phyloP scores from a whole-genome alignment of 352 stramenopile genomes.

The Pythium oligandrum region DNA sequence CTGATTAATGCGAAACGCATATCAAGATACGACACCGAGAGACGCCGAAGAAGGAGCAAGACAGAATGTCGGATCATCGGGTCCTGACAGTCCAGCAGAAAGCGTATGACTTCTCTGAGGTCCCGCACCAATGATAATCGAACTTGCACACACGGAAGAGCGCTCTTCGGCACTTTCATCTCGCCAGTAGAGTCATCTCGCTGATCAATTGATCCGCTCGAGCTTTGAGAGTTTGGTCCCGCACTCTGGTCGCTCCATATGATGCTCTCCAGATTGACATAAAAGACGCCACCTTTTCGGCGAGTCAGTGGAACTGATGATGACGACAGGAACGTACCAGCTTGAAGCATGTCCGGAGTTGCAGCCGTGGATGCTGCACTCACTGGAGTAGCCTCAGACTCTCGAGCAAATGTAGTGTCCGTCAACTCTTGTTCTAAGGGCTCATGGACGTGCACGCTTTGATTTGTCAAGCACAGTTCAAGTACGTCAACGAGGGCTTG shows the following conservation, averaged over 20 bases:
- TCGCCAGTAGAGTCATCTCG: neutral
- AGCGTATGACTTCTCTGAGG: slow-evolving; percentile 54
- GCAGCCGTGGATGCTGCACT: neutral
- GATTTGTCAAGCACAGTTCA: slow-evolving; percentile 71
- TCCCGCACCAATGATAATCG: slow-evolving; percentile 73
- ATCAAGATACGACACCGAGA: slow-evolving; percentile 66
- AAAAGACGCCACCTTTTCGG: slow-evolving; percentile 59
- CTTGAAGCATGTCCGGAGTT: neutral
- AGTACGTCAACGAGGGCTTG: slow-evolving; percentile 70
- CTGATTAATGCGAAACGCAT: slow-evolving; percentile 71
- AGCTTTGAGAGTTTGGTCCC: neutral
- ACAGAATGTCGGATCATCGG: slow-evolving; percentile 40
- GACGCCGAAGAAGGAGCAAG: slow-evolving; percentile 47
- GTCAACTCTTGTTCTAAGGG: slow-evolving; percentile 63
- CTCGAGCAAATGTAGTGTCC: slow-evolving; percentile 59
- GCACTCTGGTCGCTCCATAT: slow-evolving; percentile 71
- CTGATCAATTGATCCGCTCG: neutral
- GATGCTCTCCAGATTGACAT: slow-evolving; percentile 74
- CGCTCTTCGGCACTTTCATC: slow-evolving; percentile 13
- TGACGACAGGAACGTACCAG: neutral
- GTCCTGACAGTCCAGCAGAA: slow-evolving; percentile 58
- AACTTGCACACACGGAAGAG: slow-evolving; percentile 46
- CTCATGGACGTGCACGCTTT: slow-evolving; percentile 65
- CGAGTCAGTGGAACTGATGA: neutral
- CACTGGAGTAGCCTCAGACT: slow-evolving; percentile 7